phyloP scores from a whole-genome alignment of 2,329 filamentous ascomycete genomes.

The Grosmannia clavigera region DNA sequence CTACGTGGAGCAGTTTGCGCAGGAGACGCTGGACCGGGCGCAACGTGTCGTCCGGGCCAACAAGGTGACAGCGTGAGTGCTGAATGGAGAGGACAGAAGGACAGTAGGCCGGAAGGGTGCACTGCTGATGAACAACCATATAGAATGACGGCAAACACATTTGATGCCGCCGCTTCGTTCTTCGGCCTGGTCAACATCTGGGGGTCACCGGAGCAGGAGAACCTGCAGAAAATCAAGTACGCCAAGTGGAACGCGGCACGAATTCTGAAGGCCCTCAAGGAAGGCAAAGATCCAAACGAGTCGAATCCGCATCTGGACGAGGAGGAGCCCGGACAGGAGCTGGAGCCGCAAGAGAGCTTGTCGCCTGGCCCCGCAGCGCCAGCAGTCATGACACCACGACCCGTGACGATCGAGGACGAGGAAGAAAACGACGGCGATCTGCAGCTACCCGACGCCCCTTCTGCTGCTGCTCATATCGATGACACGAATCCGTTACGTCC shows the following conservation, averaged over 20 bases:
- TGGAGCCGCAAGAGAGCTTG: background rate
- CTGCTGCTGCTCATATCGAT: background rate
- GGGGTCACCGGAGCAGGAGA: conserved; percentile 62
- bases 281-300: conserved; percentile 82
- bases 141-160: conserved; percentile 86
- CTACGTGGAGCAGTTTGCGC: conserved; percentile 87
- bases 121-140: conserved; percentile 1
- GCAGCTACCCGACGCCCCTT: background rate
- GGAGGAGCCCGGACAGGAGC: conserved; percentile 41
- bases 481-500: too few relatives aligned
- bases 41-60: conserved; percentile 72
- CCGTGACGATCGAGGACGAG: conserved; percentile 40
- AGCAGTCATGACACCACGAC: conserved; percentile 17
- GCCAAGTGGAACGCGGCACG: conserved; percentile 91
- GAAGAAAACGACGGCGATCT: conserved; percentile 28
- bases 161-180: conserved; percentile 85
- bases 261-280: conserved; percentile 82
- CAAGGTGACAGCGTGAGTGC: conserved; percentile 61
- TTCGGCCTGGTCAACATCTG: conserved; percentile 81
- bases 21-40: conserved; percentile 75
- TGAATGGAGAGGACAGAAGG: too few relatives aligned
- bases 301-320: conserved; percentile 65
- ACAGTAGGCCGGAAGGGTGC: too few relatives aligned
- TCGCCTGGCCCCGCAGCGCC: background rate
- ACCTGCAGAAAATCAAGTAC: conserved; percentile 80